A percentile compares a stretch with the other conserved stretches of the same genome.
These are phyloP conservation scores for Neurospora africana DNA, from an alignment of 495 filamentous ascomycete genomes.

Conservation along the genomic window DNA sequence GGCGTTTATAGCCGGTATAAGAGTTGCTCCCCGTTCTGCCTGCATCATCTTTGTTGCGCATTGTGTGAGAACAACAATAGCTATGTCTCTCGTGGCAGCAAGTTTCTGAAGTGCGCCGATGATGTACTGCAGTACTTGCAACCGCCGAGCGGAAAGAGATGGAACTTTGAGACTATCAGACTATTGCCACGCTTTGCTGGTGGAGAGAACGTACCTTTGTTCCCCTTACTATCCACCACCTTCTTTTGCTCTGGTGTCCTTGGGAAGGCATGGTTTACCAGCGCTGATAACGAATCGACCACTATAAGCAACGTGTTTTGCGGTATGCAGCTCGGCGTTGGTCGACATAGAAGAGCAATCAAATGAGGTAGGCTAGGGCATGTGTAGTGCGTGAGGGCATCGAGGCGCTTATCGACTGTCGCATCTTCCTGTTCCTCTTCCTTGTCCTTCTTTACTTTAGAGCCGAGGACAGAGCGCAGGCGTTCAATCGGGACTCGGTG, in stretches of 20 bases:
- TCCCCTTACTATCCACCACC: slow-evolving; percentile 11
- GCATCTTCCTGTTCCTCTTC: neutral
- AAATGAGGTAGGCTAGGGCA: slow-evolving; percentile 61
- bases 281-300: slow-evolving; percentile 63
- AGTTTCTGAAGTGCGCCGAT: slow-evolving; percentile 49
- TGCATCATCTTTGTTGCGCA: slow-evolving; percentile 61
- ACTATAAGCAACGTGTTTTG: slow-evolving; percentile 53
- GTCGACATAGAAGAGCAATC: slow-evolving; percentile 57
- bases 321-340: slow-evolving; percentile 49
- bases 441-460: neutral
- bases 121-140: slow-evolving; percentile 36
- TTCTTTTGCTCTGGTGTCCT: slow-evolving; percentile 18
- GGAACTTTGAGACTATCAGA: slow-evolving; percentile 19
- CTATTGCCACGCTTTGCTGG: neutral
- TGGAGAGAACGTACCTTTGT: slow-evolving; percentile 11
- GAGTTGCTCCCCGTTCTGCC: slow-evolving; percentile 45
- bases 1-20: slow-evolving; percentile 58
- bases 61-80: slow-evolving; percentile 60
- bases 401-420: neutral
- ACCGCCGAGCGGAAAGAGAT: slow-evolving; percentile 23
- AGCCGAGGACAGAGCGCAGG: slow-evolving; percentile 10
- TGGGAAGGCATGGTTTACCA: slow-evolving; percentile 66
- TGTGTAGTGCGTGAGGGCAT: slow-evolving; percentile 20
- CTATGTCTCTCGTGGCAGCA: slow-evolving; percentile 55
- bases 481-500: slow-evolving; percentile 21